phyloP scores from a whole-genome alignment of 2,329 filamentous ascomycete species.

The Helotiales sp. region DNA sequence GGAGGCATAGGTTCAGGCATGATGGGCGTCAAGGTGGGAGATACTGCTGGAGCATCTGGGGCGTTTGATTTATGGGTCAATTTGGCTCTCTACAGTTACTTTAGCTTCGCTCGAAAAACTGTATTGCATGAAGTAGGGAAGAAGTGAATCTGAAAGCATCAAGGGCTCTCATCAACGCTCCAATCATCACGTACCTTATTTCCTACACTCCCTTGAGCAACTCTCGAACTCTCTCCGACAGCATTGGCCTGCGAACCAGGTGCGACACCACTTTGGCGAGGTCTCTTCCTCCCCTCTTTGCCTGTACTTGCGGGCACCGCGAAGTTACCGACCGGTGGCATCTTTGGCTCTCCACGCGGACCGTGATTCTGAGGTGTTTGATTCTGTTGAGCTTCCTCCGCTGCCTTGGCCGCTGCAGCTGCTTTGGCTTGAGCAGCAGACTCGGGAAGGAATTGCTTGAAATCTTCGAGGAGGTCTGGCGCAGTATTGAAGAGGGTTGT shows the following conservation, averaged over 20 bases:
- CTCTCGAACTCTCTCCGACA: constrained; percentile 37
- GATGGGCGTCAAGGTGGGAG: constrained; percentile 85
- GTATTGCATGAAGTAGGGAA: background rate
- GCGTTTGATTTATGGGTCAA: constrained; percentile 62
- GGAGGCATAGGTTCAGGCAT: constrained; percentile 87
- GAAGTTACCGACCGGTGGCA: constrained; percentile 95
- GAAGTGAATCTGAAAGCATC: background rate
- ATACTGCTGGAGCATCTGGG: constrained; percentile 52
- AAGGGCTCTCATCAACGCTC: background rate
- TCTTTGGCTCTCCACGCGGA: constrained; percentile 62
- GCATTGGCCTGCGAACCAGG: constrained; percentile 39
- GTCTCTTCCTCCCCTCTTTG: constrained; percentile 89
- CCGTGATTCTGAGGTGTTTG: constrained; percentile 61
- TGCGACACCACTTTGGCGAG: constrained; percentile 53
- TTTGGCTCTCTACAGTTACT: constrained; percentile 64
- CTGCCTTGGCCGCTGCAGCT: constrained; percentile 61
- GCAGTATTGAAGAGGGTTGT: constrained; percentile 92
- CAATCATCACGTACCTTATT: constrained; percentile 55
- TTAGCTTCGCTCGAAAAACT: background rate
- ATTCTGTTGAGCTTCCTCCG: constrained; percentile 65
- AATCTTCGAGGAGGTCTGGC: constrained; percentile 93
- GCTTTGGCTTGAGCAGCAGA: constrained; percentile 74
- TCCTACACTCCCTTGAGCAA: constrained; percentile 42
- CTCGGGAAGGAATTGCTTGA: constrained; percentile 97
- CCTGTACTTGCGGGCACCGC: constrained; percentile 79